Evolutionary conservation across 257 asterid species (phyloP), one percentile per base, ranked within the genome.

Genomic region (Nicotiana otophora): DNA sequence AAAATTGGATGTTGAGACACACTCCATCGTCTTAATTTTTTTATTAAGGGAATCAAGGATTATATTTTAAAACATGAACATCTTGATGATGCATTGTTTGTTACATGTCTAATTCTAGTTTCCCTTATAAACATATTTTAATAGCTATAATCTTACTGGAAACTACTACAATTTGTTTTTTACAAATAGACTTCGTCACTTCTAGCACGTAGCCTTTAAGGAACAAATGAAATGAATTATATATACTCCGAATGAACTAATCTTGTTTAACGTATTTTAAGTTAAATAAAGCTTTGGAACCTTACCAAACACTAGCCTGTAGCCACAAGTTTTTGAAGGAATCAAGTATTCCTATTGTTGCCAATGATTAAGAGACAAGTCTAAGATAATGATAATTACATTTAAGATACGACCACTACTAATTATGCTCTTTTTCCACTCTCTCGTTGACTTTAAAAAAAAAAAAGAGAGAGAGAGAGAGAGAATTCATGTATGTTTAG

Each of bases 81-180:
- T 67, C 75, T 67, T 33, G 75, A 23, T 67, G 75, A 67, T 66
- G 75, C 16, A 34, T 34, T 67, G 30, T 55, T n/a, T 64, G 77
- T 82, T 80, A 84, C 87, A 86, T 46, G 90, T 82, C 87, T 63
- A 83, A 46, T 77, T 79, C 5, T 6, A 26, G 61, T 31, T 54
- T 70, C 84, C 72, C 20, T 55, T 83, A 26, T 64, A 30, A 65
- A 78, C 48, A 51, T 78, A 78, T 46, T 62, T 11, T 61, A 67
- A 36, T 17, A 67, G 54, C 30, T 67, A 67, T 17, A 67, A 34
- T 36, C 53, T 67, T 67, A 54, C 28, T 34, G 48, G 53, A 67
- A 67, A 67, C 76, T 67, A 19, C 76, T 17, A 67, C 14, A 68
- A 19, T 68, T 66, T 68, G 76, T 68, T 68, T 28, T 68, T 67